Conservation (phyloP, 2,329 filamentous ascomycete genomes). For the Venturia oleaginea region DNA sequence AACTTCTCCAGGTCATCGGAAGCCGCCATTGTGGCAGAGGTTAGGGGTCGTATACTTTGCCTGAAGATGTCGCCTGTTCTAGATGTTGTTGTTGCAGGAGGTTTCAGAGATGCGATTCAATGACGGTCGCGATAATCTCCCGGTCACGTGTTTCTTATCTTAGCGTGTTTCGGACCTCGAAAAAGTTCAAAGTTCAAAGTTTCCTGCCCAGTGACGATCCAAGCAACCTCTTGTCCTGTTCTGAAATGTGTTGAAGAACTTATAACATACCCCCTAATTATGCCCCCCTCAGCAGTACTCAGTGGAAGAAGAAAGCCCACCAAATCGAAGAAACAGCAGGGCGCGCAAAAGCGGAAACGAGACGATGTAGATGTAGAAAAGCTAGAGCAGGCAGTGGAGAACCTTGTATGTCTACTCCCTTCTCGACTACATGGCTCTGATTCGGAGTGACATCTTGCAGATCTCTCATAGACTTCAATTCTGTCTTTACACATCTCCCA, state of each 20-base stretch:
- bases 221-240: neutral
- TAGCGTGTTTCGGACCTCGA: neutral
- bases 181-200: neutral
- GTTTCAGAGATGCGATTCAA: neutral
- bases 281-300: constrained; percentile 22
- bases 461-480: neutral
- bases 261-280: neutral
- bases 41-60: constrained; percentile 8
- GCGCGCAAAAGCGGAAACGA: constrained; percentile 45
- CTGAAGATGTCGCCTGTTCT: neutral
- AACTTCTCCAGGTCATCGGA: constrained; percentile 11
- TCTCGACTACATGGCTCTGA: neutral
- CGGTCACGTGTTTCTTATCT: neutral
- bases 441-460: neutral
- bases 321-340: constrained; percentile 49
- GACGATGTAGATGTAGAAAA: constrained; percentile 40
- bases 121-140: neutral
- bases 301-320: constrained; percentile 38
- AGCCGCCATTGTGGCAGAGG: constrained; percentile 5
- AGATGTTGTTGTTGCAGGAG: neutral
- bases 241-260: neutral
- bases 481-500: neutral
- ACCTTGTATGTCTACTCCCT: constrained; percentile 26
- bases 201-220: neutral
- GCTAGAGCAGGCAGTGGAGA: constrained; percentile 34